Base-by-base conservation (phyloP, 2,329 filamentous ascomycete species). In the Trichoderma arundinaceum region DNA sequence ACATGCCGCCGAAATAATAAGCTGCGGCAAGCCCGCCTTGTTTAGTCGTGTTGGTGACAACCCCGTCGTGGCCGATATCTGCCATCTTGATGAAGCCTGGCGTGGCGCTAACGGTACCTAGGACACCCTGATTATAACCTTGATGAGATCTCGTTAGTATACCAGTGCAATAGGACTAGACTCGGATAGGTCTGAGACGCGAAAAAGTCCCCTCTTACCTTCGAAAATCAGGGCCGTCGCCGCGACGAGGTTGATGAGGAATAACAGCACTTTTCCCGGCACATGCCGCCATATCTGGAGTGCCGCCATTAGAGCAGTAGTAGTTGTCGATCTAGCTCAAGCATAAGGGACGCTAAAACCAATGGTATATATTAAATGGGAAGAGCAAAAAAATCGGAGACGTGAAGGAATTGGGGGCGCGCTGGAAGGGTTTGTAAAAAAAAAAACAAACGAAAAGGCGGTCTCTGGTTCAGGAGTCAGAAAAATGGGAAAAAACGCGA, bases 121-220 rank as follows among this genome's bases (percentile, higher is more conserved):
- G 81, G n/a, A 85, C 82, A 59, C 83, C 83, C 69, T 85, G 83
- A 66, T 85, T 81, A 73, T 84, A 86, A 19, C 83, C 83, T 76
- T 77, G 73, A 44, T 38, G 19, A 41, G 19, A 19, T 19, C 19
- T 49, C 48, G 32, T 63, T 63, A 63, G 59, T 22, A 53, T 43
- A 15, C 22, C 33, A 22, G 41, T 17, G 5, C 15, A 2, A 28
- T 7, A 7, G 38, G 28, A 19, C 48, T 53, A 53, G 59, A 35
- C 59, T 63, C 13, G 32, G 22, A 22, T n/a, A 41, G 49, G n/a
- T 64, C 33, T 19, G 32, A 17, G 13, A 9, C 17, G 33, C 19
- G 48, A n/a, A 22, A 19, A 38, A 35, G 15, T 22, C 9, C 15
- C 17, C 51, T 43, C 62, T 19, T 19, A 71, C 71, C 67, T 69